A percentile compares a stretch with the other conserved stretches of the same genome.
These are phyloP conservation scores for Termitomyces sp. DNA, from an alignment of 768 basidiomycete genomes.

Conservation along the genomic window DNA sequence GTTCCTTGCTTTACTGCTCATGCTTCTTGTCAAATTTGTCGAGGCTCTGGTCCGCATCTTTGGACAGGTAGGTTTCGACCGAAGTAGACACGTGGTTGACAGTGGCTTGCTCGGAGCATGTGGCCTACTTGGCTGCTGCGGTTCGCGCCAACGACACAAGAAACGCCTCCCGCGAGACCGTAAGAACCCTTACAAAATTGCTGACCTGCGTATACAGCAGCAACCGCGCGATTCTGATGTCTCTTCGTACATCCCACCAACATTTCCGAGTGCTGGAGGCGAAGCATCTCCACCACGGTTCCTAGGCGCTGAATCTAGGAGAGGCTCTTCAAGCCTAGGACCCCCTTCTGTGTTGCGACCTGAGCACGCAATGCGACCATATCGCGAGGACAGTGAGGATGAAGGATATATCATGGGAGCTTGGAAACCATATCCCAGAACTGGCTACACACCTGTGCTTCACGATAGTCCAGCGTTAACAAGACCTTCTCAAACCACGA, in stretches of 20 bases:
- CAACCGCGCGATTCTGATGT: slow-evolving; percentile 34
- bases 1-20: slow-evolving; percentile 75
- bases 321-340: slow-evolving; percentile 48
- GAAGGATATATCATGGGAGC: slow-evolving; percentile 92
- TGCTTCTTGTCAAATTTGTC: slow-evolving; percentile 79
- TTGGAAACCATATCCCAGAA: slow-evolving; percentile 72
- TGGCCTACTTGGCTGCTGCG: slow-evolving; percentile 63
- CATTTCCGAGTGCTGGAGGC: slow-evolving; percentile 22
- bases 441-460: slow-evolving; percentile 41
- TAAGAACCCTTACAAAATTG: slow-evolving; percentile 13
- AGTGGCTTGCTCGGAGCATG: slow-evolving; percentile 86
- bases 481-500: slow-evolving; percentile 15
- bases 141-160: slow-evolving; percentile 35
- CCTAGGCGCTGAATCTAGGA: slow-evolving; percentile 32
- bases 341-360: slow-evolving; percentile 72
- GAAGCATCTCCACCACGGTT: slow-evolving; percentile 29
- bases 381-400: slow-evolving; percentile 74
- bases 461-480: slow-evolving; percentile 25
- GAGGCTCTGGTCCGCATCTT: slow-evolving; percentile 79
- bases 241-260: slow-evolving; percentile 47
- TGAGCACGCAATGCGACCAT: slow-evolving; percentile 72
- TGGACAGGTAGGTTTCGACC: slow-evolving; percentile 78
- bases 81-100: slow-evolving; percentile 72
- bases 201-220: slow-evolving; percentile 11
- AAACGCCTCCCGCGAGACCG: slow-evolving; percentile 19